Base-by-base conservation (phyloP, 1,284 basidiomycete genomes). In the Vanrija humicola region DNA sequence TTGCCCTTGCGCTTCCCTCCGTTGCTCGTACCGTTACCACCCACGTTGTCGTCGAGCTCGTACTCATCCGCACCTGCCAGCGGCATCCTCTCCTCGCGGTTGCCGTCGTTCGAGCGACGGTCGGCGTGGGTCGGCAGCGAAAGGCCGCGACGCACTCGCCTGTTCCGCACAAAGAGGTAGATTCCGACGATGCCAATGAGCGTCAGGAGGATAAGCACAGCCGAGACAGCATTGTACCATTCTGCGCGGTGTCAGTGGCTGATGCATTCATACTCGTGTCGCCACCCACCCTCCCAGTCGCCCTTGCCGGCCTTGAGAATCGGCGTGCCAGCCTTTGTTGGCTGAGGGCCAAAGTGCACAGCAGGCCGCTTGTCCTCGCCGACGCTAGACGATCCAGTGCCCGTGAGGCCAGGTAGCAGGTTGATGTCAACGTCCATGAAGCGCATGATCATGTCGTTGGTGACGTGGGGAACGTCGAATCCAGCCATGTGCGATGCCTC, bases 381-480 rank as follows among this genome's bases (percentile, higher is more conserved):
- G 19, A 78, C 56, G 34, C 61, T 48, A 1, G 62, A 63, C 6
- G 56, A 43, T 55, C 72, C 78, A 68, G 79, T 75, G 39, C 87
- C 83, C 38, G 89, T 83, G 60, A 87, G 81, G 56, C 88, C 91
- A 3, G 86, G 80, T 44, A 96, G 82, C 5, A 84, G 82, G 28
- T 86, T 83, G 65, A 94, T 88, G 77, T 98, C 87, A 54, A 94
- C 84, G 46, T 83, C 86, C 85, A 96, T 89, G 79, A 97, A 97
- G 15, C 93, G 88, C 47, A 94, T 84, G 68, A 98, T 95, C 96
- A 98, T 98, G 76, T 98, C 95, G 75, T 98, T 93, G 5, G 91
- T 82, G 29, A 87, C 85, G 54, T 90, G 82, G 0, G 94, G 95
- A 12, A 88, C 80, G 75, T 98, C 95, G 71, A 85, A 95, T 0